Percentiles rank a stretch among this genome's conserved stretches.
Conservation (phyloP, 257 asterid genomes). For the Echium plantagineum region DNA sequence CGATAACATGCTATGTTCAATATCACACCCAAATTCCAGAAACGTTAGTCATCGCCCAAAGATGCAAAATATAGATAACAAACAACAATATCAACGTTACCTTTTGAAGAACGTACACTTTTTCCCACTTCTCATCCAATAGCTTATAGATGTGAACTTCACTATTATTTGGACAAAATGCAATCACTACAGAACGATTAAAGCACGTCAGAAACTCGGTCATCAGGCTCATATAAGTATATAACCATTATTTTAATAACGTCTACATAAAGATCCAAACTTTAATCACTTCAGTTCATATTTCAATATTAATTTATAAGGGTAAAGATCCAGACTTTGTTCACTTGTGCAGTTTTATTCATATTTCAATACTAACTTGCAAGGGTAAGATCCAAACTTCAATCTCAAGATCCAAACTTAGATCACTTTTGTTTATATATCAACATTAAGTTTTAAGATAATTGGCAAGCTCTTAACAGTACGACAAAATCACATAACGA, state of each 20-base stretch:
- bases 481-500: neutral
- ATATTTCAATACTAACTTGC: too few relatives aligned
- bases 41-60: neutral
- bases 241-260: conserved; percentile 4
- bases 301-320: too few relatives aligned
- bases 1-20: too few relatives aligned
- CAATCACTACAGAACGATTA: conserved; percentile 52
- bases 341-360: neutral
- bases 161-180: conserved; percentile 77
- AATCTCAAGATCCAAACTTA: too few relatives aligned
- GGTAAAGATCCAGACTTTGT: neutral
- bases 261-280: neutral
- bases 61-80: conserved; percentile 1
- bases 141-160: conserved; percentile 77
- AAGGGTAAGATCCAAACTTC: too few relatives aligned
- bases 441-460: too few relatives aligned
- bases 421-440: too few relatives aligned
- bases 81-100: conserved; percentile 19
- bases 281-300: neutral
- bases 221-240: neutral
- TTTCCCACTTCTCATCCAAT: conserved; percentile 90
- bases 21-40: neutral
- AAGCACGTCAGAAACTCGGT: conserved; percentile 9
- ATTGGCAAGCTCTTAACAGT: too few relatives aligned
- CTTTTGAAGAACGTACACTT: conserved; percentile 89